These are phyloP conservation scores for Magnaporthiopsis incrustans DNA, from an alignment of 2,329 filamentous ascomycete genomes.

Conservation along the genomic window DNA sequence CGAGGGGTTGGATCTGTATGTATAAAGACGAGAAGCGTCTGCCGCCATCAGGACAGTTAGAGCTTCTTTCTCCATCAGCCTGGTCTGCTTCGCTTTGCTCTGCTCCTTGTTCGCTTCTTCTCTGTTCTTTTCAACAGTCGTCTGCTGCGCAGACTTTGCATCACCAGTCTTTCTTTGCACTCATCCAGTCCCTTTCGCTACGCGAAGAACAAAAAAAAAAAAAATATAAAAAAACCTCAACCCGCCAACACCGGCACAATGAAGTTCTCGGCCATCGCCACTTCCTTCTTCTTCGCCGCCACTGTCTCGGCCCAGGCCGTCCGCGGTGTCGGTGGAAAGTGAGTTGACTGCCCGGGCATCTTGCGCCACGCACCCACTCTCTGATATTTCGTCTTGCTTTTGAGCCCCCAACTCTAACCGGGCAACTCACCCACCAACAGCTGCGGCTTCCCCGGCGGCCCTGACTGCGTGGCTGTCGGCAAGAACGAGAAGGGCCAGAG, in stretches of 20 bases:
- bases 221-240: too few species aligned
- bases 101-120: neutral
- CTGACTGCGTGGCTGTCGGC: neutral
- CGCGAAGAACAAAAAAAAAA: too few species aligned
- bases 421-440: neutral
- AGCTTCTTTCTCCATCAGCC: constrained; percentile 4
- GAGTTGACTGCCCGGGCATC: neutral
- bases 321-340: constrained; percentile 1
- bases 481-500: neutral
- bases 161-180: neutral
- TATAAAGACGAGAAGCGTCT: neutral
- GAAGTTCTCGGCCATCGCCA: neutral
- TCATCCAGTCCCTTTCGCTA: neutral
- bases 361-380: neutral
- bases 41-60: neutral
- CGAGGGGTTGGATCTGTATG: neutral
- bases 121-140: neutral
- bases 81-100: constrained; percentile 1
- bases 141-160: neutral
- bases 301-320: neutral
- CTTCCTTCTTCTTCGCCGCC: neutral
- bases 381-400: too few species aligned
- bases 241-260: neutral
- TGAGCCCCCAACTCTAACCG: neutral
- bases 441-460: constrained; percentile 3